Evolutionary conservation across 1,139 yeast species (phyloP), one percentile per base, ranked within the genome.

Genomic region (Pichia sp.): DNA sequence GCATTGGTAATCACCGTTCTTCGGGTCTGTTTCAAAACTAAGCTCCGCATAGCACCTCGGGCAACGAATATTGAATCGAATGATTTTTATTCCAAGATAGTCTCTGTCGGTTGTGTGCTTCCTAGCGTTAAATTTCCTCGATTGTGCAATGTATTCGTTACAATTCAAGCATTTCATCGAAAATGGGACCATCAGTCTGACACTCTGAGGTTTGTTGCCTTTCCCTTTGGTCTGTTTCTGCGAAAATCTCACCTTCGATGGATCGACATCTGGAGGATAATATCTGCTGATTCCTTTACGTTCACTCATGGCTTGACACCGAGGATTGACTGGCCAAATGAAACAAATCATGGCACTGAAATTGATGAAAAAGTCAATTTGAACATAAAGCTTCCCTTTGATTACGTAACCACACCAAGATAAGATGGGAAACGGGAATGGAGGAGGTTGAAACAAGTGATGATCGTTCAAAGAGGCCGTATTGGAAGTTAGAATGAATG

Each of bases 181-280:
- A 60, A 85, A 88, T 2, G 98, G 98, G 5, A 94, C 80, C 96
- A 87, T 88, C 58, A 92, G 69, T 50, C 98, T 73, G 40, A 92
- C 87, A 2, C 81, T 74, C 31, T 70, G 75, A 36, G 70, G 2
- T 65, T 64, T 55, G 68, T 69, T 56, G 64, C 67, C 59, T 72
- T 74, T 39, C 23, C 23, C 23, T 31, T 31, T 31, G 33, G 33
- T 31, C 4, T 29, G 7, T n/a, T 33, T 43, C 9, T 29, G 23
- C 9, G 40, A 39, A 35, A 45, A 43, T 9, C 29, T 42, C 4
- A 45, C 51, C 58, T 80, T 75, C 2, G 85, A 68, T 2, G 96
- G 95, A 61, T 88, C 94, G 65, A 75, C 87, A 60, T 87, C 95
- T 4, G 95, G 95, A 2, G 96, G 96, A 53, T 85, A 85, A 67